Conservation (phyloP, 345 rosid species). For the Abelmoschus esculentus region DNA sequence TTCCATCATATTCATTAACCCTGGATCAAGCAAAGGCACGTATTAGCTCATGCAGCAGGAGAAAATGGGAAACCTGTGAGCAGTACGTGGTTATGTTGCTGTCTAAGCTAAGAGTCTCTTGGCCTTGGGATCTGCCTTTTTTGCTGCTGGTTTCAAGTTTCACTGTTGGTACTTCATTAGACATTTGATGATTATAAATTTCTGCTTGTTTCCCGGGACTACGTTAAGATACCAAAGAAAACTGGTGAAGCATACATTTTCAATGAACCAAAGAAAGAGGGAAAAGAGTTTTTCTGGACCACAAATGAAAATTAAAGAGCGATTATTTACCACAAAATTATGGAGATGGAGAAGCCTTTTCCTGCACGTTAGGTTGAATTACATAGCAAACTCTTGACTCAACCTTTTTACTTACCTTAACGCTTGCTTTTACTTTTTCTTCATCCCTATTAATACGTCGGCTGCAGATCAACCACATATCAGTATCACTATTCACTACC, state of each 20-base stretch:
- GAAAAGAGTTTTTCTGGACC: background rate
- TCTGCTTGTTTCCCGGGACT: background rate
- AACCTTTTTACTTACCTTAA: background rate
- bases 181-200: background rate
- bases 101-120: background rate
- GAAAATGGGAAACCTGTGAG: slow-evolving; percentile 11
- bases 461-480: slow-evolving; percentile 2
- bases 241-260: background rate
- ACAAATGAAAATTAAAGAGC: background rate
- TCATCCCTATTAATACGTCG: background rate
- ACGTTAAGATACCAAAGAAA: background rate
- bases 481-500: background rate
- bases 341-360: background rate
- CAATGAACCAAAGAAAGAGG: background rate
- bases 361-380: slow-evolving; percentile 8
- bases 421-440: background rate
- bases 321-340: background rate
- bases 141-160: background rate
- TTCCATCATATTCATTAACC: slow-evolving; percentile 6
- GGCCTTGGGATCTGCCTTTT: background rate
- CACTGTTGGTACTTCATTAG: background rate
- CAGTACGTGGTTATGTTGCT: background rate
- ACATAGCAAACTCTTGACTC: background rate
- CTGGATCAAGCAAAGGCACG: slow-evolving; percentile 8
- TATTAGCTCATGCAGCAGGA: background rate